Evolutionary conservation across 1,139 yeast genomes (phyloP).

Genomic region (Geotrichum europaeum): DNA sequence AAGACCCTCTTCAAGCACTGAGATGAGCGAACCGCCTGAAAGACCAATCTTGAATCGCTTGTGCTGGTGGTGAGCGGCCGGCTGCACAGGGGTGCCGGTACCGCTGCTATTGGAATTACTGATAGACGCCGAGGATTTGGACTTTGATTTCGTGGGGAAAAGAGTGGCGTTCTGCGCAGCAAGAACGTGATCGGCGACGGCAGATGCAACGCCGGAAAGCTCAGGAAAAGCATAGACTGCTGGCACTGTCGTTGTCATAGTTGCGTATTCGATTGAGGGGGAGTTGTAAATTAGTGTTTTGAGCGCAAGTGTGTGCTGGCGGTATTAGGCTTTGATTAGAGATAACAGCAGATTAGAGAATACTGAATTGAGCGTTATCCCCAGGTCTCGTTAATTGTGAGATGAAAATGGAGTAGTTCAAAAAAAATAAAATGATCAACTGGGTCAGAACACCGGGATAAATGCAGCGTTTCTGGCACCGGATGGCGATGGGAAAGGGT

Average conservation of each 20-base stretch:
- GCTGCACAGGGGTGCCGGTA: slow-evolving; percentile 9
- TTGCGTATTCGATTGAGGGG: neutral
- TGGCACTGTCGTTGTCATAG: slow-evolving; percentile 92
- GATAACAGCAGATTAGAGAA: neutral
- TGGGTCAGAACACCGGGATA: neutral
- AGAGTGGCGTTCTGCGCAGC: slow-evolving; percentile 74
- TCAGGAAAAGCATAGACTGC: slow-evolving; percentile 86
- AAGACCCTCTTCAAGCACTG: slow-evolving; percentile 80
- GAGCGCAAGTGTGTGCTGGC: neutral
- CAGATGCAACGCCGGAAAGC: slow-evolving; percentile 85
- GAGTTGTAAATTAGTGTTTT: neutral
- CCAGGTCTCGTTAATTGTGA: neutral
- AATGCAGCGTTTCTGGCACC: neutral
- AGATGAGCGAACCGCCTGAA: slow-evolving; percentile 86
- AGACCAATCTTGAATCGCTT: slow-evolving; percentile 82
- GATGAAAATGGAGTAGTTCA: neutral
- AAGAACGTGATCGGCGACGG: slow-evolving; percentile 87
- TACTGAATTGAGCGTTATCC: neutral
- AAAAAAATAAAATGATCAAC: neutral
- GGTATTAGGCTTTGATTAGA: neutral
- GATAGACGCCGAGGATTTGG: slow-evolving; percentile 7
- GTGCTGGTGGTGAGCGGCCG: slow-evolving; percentile 16
- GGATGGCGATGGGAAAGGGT: neutral
- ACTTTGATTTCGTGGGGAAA: slow-evolving; percentile 19
- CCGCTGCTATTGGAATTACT: slow-evolving; percentile 3